Evolutionary conservation across 371 early-diverging fungal genomes (phyloP).

Genomic region (Apophysomyces sp.): DNA sequence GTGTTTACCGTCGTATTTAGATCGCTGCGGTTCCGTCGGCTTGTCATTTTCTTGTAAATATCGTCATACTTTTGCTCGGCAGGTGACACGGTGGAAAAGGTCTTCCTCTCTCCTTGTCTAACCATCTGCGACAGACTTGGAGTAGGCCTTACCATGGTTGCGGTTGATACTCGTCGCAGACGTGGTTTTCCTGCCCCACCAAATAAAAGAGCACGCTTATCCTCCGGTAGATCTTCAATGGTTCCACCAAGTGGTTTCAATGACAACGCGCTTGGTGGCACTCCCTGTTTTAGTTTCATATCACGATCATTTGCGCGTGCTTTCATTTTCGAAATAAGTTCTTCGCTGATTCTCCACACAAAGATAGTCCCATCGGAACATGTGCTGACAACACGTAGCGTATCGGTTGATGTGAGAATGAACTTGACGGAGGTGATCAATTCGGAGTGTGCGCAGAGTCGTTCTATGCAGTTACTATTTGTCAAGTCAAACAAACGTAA

Average conservation of each 20-base stretch:
- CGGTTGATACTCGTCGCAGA: constrained; percentile 26
- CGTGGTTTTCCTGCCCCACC: constrained; percentile 14
- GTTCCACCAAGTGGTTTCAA: constrained; percentile 3
- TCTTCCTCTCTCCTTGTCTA: constrained; percentile 41
- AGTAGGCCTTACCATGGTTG: constrained; percentile 25
- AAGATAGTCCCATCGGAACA: constrained; percentile 80
- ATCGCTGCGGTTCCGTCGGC: constrained; percentile 4
- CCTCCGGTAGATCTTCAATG: constrained; percentile 5
- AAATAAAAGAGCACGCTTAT: constrained; percentile 8
- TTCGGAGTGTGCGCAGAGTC: constrained; percentile 75
- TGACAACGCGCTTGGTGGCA: neutral
- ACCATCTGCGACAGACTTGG: constrained; percentile 48
- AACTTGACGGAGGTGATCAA: constrained; percentile 76
- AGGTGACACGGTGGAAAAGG: constrained; percentile 45
- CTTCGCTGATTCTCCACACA: constrained; percentile 67
- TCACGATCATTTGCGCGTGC: constrained; percentile 29
- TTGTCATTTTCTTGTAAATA: constrained; percentile 34
- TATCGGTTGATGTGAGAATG: constrained; percentile 39
- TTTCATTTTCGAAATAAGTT: constrained; percentile 54
- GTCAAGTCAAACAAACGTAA: constrained; percentile 75
- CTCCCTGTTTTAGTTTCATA: constrained; percentile 11
- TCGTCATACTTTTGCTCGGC: constrained; percentile 52
- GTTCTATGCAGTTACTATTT: constrained; percentile 62
- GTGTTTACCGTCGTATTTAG: neutral
- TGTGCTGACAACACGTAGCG: constrained; percentile 65